A percentile compares a stretch with the other conserved stretches of the same genome.
phyloP scores from a whole-genome alignment of 768 basidiomycete species.

The Boletus rex-veris region DNA sequence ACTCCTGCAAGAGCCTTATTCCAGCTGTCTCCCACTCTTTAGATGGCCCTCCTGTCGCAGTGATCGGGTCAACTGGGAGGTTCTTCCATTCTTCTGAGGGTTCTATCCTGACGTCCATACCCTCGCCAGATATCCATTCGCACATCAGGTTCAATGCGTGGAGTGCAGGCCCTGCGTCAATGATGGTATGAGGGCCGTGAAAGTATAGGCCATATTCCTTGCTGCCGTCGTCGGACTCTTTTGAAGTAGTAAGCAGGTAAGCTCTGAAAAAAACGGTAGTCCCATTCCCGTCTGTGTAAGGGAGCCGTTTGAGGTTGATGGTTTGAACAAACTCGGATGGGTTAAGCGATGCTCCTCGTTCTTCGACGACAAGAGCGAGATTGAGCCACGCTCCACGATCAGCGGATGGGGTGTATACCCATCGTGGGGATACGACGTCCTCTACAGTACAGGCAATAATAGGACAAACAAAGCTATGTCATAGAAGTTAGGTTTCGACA shows the following conservation, averaged over 20 bases:
- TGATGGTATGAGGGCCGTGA: slow-evolving; percentile 19
- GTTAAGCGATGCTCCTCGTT: slow-evolving; percentile 15
- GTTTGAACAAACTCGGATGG: slow-evolving; percentile 13
- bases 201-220: slow-evolving; percentile 22
- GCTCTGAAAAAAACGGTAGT: background rate
- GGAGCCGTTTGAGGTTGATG: slow-evolving; percentile 16
- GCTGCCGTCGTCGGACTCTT: background rate
- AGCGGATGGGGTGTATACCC: slow-evolving; percentile 21
- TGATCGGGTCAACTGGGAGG: slow-evolving; percentile 25
- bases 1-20: slow-evolving; percentile 12
- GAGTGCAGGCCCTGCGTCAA: slow-evolving; percentile 23
- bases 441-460: slow-evolving; percentile 17
- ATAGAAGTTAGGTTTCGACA: too few relatives aligned
- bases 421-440: slow-evolving; percentile 11
- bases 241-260: slow-evolving; percentile 13
- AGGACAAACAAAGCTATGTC: slow-evolving; percentile 17
- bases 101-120: slow-evolving; percentile 7
- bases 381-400: slow-evolving; percentile 24
- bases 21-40: slow-evolving; percentile 17
- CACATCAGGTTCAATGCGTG: slow-evolving; percentile 22
- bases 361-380: slow-evolving; percentile 15
- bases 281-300: slow-evolving; percentile 10
- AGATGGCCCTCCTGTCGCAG: slow-evolving; percentile 22
- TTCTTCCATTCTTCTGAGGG: slow-evolving; percentile 24
- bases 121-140: slow-evolving; percentile 19